phyloP scores from a whole-genome alignment of 2,329 filamentous ascomycete species.

The Ophiosphaerella korrae region DNA sequence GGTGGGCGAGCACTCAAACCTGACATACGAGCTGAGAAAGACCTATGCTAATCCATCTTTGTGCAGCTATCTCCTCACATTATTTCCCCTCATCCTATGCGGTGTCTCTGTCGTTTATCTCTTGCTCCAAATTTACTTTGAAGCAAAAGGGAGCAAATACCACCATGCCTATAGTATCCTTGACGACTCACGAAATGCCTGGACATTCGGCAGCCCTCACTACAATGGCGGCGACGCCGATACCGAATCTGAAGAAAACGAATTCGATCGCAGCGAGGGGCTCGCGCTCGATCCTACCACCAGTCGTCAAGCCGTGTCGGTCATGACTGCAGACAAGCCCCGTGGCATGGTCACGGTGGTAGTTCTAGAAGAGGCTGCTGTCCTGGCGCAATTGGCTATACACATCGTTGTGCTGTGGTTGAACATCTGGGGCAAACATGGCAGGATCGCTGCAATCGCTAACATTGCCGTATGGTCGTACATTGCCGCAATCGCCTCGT shows the following conservation, averaged over 20 bases:
- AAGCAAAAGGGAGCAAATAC: slow-evolving; percentile 59
- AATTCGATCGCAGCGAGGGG: slow-evolving; percentile 62
- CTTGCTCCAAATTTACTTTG: slow-evolving; percentile 61
- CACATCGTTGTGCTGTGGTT: slow-evolving; percentile 69
- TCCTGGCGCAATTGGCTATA: slow-evolving; percentile 72
- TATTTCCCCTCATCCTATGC: slow-evolving; percentile 77
- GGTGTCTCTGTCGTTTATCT: slow-evolving; percentile 73
- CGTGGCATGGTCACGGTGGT: slow-evolving; percentile 73
- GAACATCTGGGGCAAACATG: slow-evolving; percentile 63
- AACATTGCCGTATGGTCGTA: slow-evolving; percentile 81
- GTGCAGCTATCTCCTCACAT: slow-evolving; percentile 74
- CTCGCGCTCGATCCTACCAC: slow-evolving; percentile 62
- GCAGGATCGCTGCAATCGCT: slow-evolving; percentile 65
- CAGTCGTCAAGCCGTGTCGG: slow-evolving; percentile 55
- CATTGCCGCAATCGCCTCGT: slow-evolving; percentile 71
- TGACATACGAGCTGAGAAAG: neutral
- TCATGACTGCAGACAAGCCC: slow-evolving; percentile 76
- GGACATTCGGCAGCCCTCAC: slow-evolving; percentile 39
- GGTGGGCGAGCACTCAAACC: neutral
- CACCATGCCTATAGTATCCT: slow-evolving; percentile 64
- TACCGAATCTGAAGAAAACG: slow-evolving; percentile 62
- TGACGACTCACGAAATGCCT: slow-evolving; percentile 51
- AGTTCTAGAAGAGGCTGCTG: slow-evolving; percentile 73
- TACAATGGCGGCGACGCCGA: slow-evolving; percentile 47
- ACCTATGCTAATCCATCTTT: slow-evolving; percentile 13